Percentiles rank a stretch among this genome's conserved stretches.
These are phyloP conservation scores for Amauroascus verrucosus DNA, from an alignment of 2,329 filamentous ascomycete species.

Conservation along the genomic window DNA sequence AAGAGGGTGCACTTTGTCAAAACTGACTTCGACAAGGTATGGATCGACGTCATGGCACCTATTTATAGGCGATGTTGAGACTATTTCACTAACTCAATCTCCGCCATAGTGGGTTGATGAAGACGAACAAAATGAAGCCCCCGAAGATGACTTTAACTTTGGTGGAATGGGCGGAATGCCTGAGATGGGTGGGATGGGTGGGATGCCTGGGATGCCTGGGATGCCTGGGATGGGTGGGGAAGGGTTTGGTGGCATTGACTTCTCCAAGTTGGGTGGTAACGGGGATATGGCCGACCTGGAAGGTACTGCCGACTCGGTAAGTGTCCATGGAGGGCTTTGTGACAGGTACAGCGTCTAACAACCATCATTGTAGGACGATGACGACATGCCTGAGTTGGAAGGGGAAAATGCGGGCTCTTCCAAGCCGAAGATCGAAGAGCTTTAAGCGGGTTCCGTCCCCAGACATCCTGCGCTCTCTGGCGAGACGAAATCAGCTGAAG, in stretches of 20 bases:
- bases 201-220: constrained; percentile 29
- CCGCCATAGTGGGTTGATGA: constrained; percentile 74
- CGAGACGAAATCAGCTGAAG: background rate
- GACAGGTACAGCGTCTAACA: background rate
- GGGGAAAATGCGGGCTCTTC: constrained; percentile 38
- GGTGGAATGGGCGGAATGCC: constrained; percentile 38
- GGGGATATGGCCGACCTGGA: constrained; percentile 39
- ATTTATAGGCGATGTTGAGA: background rate
- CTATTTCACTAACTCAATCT: background rate
- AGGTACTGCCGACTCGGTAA: constrained; percentile 23
- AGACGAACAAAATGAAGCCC: constrained; percentile 89
- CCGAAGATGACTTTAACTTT: constrained; percentile 60
- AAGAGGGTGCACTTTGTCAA: constrained; percentile 93
- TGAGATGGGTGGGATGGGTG: constrained; percentile 38
- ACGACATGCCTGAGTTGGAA: constrained; percentile 66
- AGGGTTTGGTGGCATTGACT: constrained; percentile 81
- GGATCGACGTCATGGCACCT: background rate
- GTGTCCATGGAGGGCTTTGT: background rate
- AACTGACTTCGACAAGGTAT: constrained; percentile 91
- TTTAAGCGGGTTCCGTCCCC: background rate
- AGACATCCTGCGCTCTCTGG: background rate
- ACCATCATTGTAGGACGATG: constrained; percentile 42
- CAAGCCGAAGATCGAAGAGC: constrained; percentile 27
- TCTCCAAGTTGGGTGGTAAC: constrained; percentile 75
- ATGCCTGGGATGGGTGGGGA: constrained; percentile 41